Percentiles rank a stretch among this genome's conserved stretches.
Conservation (phyloP, 441 rosid species). For the Populus tomentosa region DNA sequence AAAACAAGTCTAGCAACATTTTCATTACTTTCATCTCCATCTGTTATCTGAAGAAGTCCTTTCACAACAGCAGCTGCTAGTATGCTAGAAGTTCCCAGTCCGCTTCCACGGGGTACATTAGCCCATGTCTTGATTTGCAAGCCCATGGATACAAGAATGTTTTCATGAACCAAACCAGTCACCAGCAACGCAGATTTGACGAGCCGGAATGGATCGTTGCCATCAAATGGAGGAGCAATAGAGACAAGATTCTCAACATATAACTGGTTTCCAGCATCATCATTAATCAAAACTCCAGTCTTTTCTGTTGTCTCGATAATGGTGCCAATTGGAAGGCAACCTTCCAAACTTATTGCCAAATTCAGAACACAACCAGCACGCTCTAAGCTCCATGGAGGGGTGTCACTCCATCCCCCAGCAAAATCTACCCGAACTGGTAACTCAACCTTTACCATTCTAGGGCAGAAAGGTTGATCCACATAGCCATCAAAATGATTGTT, state of each 20-base stretch:
- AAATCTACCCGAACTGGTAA: conserved; percentile 93
- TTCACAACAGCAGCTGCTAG: conserved; percentile 92
- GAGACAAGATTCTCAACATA: conserved; percentile 43
- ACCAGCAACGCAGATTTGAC: conserved; percentile 86
- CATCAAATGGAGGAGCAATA: conserved; percentile 61
- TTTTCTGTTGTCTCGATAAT: conserved; percentile 57
- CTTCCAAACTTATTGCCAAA: conserved; percentile 82
- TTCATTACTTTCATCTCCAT: conserved; percentile 74
- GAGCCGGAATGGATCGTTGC: conserved; percentile 64
- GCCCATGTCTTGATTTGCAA: conserved; percentile 83
- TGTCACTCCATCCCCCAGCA: conserved; percentile 99
- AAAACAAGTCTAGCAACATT: conserved; percentile 85
- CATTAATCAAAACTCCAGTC: conserved; percentile 53
- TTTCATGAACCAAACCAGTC: conserved; percentile 54
- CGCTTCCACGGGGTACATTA: conserved; percentile 87
- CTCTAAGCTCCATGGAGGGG: conserved; percentile 98
- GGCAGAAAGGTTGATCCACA: conserved; percentile 28
- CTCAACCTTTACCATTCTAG: conserved; percentile 58
- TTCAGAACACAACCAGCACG: conserved; percentile 90
- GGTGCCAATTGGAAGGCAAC: conserved; percentile 88
- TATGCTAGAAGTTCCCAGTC: conserved; percentile 93
- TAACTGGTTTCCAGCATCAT: conserved; percentile 65
- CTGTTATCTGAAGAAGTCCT: conserved; percentile 65
- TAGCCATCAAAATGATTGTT: conserved; percentile 24
- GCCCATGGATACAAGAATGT: conserved; percentile 40